Evolutionary conservation across 2,329 filamentous ascomycete genomes (phyloP).

Genomic region (Beauveria rudraprayagi): DNA sequence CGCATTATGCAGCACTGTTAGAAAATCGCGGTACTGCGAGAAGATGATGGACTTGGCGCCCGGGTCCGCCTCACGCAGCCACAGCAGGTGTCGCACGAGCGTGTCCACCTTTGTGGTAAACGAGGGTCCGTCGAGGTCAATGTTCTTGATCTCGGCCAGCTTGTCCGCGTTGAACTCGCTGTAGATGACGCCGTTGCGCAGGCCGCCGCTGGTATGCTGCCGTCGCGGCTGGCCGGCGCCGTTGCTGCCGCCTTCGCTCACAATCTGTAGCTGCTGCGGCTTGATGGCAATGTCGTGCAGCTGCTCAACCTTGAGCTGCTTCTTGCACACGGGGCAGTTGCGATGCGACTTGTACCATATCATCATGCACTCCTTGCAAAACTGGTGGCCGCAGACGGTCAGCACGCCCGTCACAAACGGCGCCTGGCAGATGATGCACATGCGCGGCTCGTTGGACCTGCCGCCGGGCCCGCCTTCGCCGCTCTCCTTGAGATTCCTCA

Average conservation of each 20-base stretch:
- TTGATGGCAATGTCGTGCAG: constrained; percentile 83
- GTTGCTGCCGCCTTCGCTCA: constrained; percentile 25
- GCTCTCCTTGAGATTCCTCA: constrained; percentile 44
- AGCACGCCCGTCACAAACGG: constrained; percentile 70
- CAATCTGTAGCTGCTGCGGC: constrained; percentile 62
- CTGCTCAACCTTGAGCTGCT: constrained; percentile 53
- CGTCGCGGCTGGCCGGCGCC: constrained; percentile 13
- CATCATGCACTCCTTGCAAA: constrained; percentile 80
- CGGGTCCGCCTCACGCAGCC: constrained; percentile 75
- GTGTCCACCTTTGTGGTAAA: constrained; percentile 91
- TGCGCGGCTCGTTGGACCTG: constrained; percentile 54
- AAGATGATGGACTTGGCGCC: constrained; percentile 92
- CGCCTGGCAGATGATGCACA: constrained; percentile 81
- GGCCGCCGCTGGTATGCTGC: constrained; percentile 34
- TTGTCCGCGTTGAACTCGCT: constrained; percentile 63
- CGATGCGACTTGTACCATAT: constrained; percentile 67
- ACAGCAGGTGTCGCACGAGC: constrained; percentile 70
- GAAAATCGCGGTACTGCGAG: constrained; percentile 76
- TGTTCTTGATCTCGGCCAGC: constrained; percentile 71
- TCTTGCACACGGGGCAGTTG: constrained; percentile 82
- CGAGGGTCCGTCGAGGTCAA: constrained; percentile 63
- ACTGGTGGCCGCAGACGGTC: constrained; percentile 86
- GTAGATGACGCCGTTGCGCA: constrained; percentile 60
- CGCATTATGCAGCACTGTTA: constrained; percentile 63
- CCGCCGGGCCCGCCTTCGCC: constrained; percentile 33